A percentile compares a stretch with the other conserved stretches of the same genome.
phyloP scores from a whole-genome alignment of 2,329 filamentous ascomycete species.

The Huntiella moniliformis region DNA sequence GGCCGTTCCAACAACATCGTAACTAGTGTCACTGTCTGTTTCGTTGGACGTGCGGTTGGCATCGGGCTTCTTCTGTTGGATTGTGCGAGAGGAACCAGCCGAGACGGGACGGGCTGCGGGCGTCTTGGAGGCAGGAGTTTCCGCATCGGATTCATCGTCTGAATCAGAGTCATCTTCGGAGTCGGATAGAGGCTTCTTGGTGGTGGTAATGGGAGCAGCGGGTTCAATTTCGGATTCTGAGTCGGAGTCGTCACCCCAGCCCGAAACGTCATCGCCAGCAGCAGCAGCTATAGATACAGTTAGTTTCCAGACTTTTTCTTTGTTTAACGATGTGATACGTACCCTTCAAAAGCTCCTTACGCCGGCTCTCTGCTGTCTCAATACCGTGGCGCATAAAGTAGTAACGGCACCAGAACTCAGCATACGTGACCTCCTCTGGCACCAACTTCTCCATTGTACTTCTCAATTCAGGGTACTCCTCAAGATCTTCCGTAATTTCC shows the following conservation, averaged over 20 bases:
- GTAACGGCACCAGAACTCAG: constrained; percentile 82
- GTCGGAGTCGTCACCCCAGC: constrained; percentile 56
- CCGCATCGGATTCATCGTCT: constrained; percentile 13
- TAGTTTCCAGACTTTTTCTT: background rate
- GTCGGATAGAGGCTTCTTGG: constrained; percentile 11
- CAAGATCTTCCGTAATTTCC: constrained; percentile 62
- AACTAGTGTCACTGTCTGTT: constrained; percentile 85
- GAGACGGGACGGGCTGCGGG: constrained; percentile 27
- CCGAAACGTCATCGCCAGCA: constrained; percentile 47
- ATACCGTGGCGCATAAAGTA: constrained; percentile 88
- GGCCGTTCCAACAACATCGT: constrained; percentile 70
- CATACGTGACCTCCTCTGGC: constrained; percentile 80
- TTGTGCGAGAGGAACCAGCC: constrained; percentile 38
- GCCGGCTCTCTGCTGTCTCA: constrained; percentile 75
- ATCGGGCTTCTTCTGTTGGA: constrained; percentile 40
- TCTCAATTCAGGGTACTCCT: constrained; percentile 71
- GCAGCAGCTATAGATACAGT: constrained; percentile 33
- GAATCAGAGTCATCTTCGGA: constrained; percentile 22
- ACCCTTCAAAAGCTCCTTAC: constrained; percentile 85
- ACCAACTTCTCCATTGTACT: constrained; percentile 88
- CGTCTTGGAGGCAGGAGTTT: constrained; percentile 14
- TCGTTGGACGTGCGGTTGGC: constrained; percentile 61
- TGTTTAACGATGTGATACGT: constrained; percentile 17
- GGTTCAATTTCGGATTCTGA: constrained; percentile 17
- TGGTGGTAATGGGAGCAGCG: constrained; percentile 13